phyloP scores from a whole-genome alignment of 2,329 filamentous ascomycete genomes.

The Aspergillus ruber region DNA sequence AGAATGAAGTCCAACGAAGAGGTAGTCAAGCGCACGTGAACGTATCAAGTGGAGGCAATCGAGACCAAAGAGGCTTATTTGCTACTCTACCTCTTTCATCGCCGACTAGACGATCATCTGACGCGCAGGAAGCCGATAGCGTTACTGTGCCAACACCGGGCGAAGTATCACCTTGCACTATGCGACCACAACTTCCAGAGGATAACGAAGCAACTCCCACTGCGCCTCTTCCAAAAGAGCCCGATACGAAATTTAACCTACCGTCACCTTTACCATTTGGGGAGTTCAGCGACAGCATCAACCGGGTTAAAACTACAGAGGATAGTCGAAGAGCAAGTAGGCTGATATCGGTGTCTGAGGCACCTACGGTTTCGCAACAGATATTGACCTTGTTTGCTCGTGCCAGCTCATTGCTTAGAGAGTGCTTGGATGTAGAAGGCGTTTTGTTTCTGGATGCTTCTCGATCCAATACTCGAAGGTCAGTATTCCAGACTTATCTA shows the following conservation, averaged over 20 bases:
- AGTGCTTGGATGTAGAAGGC: constrained; percentile 36
- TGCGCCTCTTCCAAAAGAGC: not conserved
- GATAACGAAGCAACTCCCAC: not conserved
- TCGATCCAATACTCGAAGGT: constrained; percentile 16
- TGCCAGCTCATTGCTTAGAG: constrained; percentile 37
- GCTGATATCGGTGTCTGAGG: constrained; percentile 9
- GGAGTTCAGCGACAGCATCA: constrained; percentile 3
- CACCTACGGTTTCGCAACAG: constrained; percentile 4
- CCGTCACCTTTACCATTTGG: not conserved
- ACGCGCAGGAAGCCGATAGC: not conserved
- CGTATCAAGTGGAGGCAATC: not conserved
- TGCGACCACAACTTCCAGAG: not conserved
- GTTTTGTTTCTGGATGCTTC: constrained; percentile 21
- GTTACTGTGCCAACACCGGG: not conserved
- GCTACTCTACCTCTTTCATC: not conserved
- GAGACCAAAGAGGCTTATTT: not conserved
- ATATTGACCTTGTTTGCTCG: constrained; percentile 31
- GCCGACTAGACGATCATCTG: not conserved
- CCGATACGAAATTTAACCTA: not conserved
- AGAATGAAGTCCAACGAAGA: not conserved
- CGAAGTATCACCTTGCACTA: not conserved
- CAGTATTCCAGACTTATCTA: not conserved
- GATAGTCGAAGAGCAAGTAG: constrained; percentile 7
- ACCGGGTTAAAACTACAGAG: constrained; percentile 1
- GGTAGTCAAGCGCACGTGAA: not conserved